Conservation (phyloP, 2,329 filamentous ascomycete genomes). For the Cryphonectria nitschkei region DNA sequence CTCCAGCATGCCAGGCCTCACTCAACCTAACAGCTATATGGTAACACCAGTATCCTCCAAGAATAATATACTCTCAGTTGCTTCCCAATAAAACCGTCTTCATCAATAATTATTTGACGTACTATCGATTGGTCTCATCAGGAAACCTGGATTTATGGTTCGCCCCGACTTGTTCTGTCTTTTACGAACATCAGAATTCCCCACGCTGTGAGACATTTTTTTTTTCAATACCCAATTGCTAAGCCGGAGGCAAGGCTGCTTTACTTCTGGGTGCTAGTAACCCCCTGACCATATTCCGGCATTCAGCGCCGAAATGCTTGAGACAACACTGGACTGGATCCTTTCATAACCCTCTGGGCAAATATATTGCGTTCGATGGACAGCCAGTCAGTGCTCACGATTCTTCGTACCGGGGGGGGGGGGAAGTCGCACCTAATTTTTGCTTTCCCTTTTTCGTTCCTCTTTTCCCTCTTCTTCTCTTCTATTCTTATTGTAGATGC, state of each 20-base stretch:
- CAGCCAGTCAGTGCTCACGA: not conserved
- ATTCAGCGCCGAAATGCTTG: not conserved
- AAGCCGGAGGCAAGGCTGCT: not conserved
- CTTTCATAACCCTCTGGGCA: not conserved
- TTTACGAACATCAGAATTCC: not conserved
- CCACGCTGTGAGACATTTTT: not conserved
- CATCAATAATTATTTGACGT: not conserved
- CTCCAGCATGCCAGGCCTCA: not conserved
- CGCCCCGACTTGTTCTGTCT: not conserved
- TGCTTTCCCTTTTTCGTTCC: too few relatives aligned
- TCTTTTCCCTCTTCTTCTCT: not conserved
- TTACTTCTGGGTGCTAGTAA: too few relatives aligned
- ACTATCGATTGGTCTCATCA: not conserved
- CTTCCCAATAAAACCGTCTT: not conserved
- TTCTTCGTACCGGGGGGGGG: not conserved
- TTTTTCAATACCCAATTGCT: not conserved
- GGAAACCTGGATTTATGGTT: not conserved
- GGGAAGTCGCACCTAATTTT: not conserved
- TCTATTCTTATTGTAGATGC: not conserved
- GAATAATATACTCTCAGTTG: not conserved
- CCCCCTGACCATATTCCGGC: not conserved
- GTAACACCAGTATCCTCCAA: not conserved
- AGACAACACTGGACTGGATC: not conserved
- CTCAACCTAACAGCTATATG: not conserved
- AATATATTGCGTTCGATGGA: not conserved